Evolutionary conservation across 495 filamentous ascomycete genomes (phyloP), one percentile per base, ranked within the genome.

Genomic region (Tetracladium marchalianum): DNA sequence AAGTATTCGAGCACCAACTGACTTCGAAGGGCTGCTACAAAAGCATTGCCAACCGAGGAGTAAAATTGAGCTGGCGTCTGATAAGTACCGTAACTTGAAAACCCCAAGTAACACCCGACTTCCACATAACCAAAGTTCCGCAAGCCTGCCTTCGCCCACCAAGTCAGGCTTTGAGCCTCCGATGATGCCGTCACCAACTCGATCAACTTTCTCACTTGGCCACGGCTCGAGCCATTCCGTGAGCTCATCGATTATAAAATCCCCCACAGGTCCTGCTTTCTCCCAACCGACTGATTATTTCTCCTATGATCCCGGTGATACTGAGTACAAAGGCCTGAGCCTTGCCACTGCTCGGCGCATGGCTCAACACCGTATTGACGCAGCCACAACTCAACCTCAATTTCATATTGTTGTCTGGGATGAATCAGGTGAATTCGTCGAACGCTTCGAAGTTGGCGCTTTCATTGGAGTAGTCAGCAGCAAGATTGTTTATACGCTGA

Each of bases 1-100:
- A 38, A 66, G 66, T 2, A 61, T 95, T 11, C 78, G 88, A 36
- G 77, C 83, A 7, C 85, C 85, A 5, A 78, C 77, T 39, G 85
- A 90, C 54, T 75, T 83, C 31, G 76, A 89, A 16, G 85, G 83
- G 15, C 64, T 75, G 19, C 76, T 90, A 31, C 85, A 90, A 52
- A 67, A 68, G 0, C 73, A 87, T 11, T 90, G 85, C 55, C 73
- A 67, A 38, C 85, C 64, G 62, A 40, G 66, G 61, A 40, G 59
- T 57, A 32, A 59, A 54, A 31, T 62, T 59, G 42, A 62, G 60
- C 11, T 57, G 32, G 32, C 63, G 19, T 43, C 18, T n/a, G 45
- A 53, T 22, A 47, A 47, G 7, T 38, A 51, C 17, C 24, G 50
- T 11, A 66, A 71, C 17, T 58, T 64, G 16, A 63, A 66, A 17